These are phyloP conservation scores for Saccharomycopsis fermentans DNA, from an alignment of 805 yeast species.

Conservation along the genomic window DNA sequence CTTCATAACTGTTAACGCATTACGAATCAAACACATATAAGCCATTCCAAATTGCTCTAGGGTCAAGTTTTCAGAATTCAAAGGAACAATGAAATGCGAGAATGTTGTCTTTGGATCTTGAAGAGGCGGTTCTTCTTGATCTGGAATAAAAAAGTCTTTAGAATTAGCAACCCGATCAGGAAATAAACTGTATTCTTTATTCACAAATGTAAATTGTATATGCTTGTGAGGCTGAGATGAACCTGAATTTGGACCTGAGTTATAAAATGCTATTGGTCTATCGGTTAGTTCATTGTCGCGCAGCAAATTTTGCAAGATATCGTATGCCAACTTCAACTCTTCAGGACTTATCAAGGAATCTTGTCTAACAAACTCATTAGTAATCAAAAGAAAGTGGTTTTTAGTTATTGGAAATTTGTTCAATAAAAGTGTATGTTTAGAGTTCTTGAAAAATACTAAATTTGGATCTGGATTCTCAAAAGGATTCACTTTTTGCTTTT, in stretches of 20 bases:
- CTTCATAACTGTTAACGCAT: constrained; percentile 56
- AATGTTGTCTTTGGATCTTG: constrained; percentile 54
- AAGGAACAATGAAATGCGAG: constrained; percentile 60
- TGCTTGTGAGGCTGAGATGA: constrained; percentile 95
- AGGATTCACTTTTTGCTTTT: constrained; percentile 45
- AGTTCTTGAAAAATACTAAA: constrained; percentile 46
- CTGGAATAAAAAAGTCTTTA: constrained; percentile 45
- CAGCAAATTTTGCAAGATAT: constrained; percentile 43
- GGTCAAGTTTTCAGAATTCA: constrained; percentile 27
- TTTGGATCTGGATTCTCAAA: constrained; percentile 74
- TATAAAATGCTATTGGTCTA: constrained; percentile 71
- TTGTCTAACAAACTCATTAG: constrained; percentile 66
- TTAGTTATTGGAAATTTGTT: constrained; percentile 83
- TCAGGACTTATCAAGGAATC: constrained; percentile 55
- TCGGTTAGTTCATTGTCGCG: constrained; percentile 20
- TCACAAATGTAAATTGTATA: constrained; percentile 53
- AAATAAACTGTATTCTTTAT: constrained; percentile 39
- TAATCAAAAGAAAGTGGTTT: constrained; percentile 69
- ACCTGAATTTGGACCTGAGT: constrained; percentile 81
- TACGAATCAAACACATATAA: constrained; percentile 63
- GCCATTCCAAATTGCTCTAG: constrained; percentile 49
- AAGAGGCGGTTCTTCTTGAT: constrained; percentile 45
- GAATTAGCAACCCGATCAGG: constrained; percentile 42
- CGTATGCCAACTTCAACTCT: constrained; percentile 55
- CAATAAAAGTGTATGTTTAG: constrained; percentile 51